Conservation (phyloP, 345 rosid genomes). For the Erysimum cheiranthoides region DNA sequence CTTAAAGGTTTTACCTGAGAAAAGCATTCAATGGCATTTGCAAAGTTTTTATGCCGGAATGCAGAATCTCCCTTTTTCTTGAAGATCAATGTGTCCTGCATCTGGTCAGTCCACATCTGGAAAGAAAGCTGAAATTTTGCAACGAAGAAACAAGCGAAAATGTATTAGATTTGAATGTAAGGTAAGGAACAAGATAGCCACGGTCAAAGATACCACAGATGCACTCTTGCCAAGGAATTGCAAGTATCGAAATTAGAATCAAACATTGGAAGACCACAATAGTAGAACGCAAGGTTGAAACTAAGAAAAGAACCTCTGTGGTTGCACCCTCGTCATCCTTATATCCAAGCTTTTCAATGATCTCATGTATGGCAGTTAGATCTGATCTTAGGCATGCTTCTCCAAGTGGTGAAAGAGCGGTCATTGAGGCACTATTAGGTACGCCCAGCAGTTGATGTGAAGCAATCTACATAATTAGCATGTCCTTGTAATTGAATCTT, state of each 20-base stretch:
- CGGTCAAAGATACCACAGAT: background rate
- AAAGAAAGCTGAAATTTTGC: constrained; percentile 70
- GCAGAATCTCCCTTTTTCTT: constrained; percentile 86
- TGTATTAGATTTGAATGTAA: background rate
- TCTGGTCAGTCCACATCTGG: constrained; percentile 95
- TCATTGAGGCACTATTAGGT: constrained; percentile 55
- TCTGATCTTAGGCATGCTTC: constrained; percentile 87
- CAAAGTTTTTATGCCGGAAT: constrained; percentile 73
- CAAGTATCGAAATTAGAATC: background rate
- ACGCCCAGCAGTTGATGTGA: constrained; percentile 78
- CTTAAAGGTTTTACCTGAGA: constrained; percentile 58
- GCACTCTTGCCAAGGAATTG: background rate
- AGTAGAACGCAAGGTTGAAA: background rate
- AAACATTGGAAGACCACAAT: background rate
- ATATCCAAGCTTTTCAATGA: constrained; percentile 74
- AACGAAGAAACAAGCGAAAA: background rate
- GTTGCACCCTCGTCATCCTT: constrained; percentile 82
- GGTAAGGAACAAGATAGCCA: background rate
- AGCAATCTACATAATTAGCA: constrained; percentile 60
- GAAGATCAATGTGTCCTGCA: constrained; percentile 72
- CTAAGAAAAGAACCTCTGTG: constrained; percentile 62
- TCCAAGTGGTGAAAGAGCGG: constrained; percentile 68
- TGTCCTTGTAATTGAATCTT: constrained; percentile 5
- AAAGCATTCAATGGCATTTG: constrained; percentile 67
- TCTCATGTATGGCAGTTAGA: constrained; percentile 75